Evolutionary conservation across 116 monocot genomes (phyloP).

Genomic region (Iris pallida): DNA sequence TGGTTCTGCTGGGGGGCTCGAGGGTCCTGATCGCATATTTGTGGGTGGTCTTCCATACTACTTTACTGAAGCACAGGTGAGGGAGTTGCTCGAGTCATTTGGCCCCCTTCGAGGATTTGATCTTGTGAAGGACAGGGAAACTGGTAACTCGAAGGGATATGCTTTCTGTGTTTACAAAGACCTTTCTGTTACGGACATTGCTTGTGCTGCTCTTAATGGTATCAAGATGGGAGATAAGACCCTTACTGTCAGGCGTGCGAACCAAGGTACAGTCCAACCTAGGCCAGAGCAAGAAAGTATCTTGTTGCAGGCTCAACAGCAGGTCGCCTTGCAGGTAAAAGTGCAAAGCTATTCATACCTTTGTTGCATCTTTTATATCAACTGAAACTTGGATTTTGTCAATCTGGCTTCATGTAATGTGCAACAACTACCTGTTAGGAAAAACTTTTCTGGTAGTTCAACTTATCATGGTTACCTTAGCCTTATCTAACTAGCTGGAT

Average conservation of each 20-base stretch:
- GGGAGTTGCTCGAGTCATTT: constrained; percentile 78
- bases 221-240: constrained; percentile 88
- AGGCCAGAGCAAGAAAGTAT: constrained; percentile 67
- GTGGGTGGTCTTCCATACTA: constrained; percentile 78
- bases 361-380: not conserved
- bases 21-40: constrained; percentile 79
- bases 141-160: constrained; percentile 79
- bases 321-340: constrained; percentile 61
- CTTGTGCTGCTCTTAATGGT: constrained; percentile 75
- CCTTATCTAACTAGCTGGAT: not conserved
- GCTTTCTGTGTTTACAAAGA: constrained; percentile 78
- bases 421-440: not conserved
- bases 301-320: constrained; percentile 67
- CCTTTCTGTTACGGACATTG: constrained; percentile 68
- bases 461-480: not conserved
- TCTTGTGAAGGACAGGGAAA: constrained; percentile 75
- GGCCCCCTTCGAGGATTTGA: constrained; percentile 75
- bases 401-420: not conserved
- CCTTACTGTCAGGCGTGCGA: constrained; percentile 68
- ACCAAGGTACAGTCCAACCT: constrained; percentile 59
- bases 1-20: constrained; percentile 66
- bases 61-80: constrained; percentile 67
- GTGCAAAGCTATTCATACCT: not conserved
- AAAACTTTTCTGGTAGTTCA: no score
- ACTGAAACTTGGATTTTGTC: not conserved